Base-by-base conservation (phyloP, 306 rosid genomes). In the Quercus gilva region DNA sequence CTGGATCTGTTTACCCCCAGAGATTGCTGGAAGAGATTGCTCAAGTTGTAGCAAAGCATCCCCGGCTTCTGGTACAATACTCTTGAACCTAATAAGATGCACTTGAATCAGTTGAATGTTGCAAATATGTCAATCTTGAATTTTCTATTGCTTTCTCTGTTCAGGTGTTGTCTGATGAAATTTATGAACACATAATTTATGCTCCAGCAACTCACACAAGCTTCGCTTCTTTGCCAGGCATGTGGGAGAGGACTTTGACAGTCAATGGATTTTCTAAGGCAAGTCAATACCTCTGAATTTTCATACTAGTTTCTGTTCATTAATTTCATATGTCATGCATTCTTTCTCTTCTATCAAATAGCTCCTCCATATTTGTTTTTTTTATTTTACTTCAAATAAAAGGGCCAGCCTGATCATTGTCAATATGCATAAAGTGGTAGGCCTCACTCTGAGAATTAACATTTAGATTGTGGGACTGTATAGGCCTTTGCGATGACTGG, bases 401-500 rank as follows among this genome's bases (percentile, higher is more conserved):
- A 41, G 45, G 45, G 45, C 45, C 45, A 41, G 45, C 45, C 45
- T 0, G 45, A 41, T 41, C 3, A 7, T 41, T 41, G 45, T 41
- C 45, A 41, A 41, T 41, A 8, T 57, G 37, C 19, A 60, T 76
- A 49, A 61, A 37, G 60, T 70, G 29, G 51, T 64, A 7, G 73
- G 55, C 28, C 76, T 57, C 74, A 6, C 23, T 35, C 64, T 77
- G 49, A 74, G 73, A 49, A 56, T 76, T 86, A 86, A 85, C 74
- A 85, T 76, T 77, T 78, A 80, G 65, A 82, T 73, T 25, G 33
- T 87, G 74, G 55, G 49, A 79, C 60, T 25, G 61, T 74, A 74
- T 76, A 93, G 99, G 93, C 98, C 74, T 96, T 93, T 86, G 99
- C 98, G 60, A 96, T 96, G 99, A 96, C 99, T 67, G 99, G 99